Percentiles rank a stretch among this genome's conserved stretches.
phyloP scores from a whole-genome alignment of 257 asterid species.

The Lithospermum erythrorhizon region DNA sequence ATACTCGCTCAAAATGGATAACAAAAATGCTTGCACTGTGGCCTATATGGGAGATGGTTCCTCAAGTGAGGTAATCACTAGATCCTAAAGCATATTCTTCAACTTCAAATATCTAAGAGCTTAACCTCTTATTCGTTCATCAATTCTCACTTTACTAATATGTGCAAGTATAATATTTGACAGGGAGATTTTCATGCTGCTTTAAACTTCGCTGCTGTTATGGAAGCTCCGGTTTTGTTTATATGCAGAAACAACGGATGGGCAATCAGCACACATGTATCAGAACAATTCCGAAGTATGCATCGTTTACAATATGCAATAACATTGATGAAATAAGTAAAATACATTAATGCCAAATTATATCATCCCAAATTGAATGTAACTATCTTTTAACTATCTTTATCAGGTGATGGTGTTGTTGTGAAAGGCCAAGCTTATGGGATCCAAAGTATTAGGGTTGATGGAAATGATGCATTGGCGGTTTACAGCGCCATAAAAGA shows the following conservation, averaged over 20 bases:
- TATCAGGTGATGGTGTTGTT: constrained; percentile 79
- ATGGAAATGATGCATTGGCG: constrained; percentile 84
- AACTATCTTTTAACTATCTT: background rate
- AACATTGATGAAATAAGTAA: too few relatives aligned
- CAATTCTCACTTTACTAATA: background rate
- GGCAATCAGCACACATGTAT: constrained; percentile 87
- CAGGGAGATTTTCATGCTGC: constrained; percentile 98
- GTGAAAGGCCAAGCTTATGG: constrained; percentile 84
- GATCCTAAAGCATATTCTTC: background rate
- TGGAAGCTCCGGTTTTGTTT: constrained; percentile 76
- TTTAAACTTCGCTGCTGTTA: constrained; percentile 85
- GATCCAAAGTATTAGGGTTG: constrained; percentile 65
- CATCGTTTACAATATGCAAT: background rate
- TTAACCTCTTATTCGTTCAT: background rate
- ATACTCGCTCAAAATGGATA: constrained; percentile 83
- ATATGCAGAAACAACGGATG: constrained; percentile 93
- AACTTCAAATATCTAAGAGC: background rate
- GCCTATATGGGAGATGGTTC: constrained; percentile 75
- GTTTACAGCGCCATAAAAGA: constrained; percentile 50
- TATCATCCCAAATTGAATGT: background rate
- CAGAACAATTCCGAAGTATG: constrained; percentile 77
- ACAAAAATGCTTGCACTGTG: constrained; percentile 68
- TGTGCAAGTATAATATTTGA: background rate
- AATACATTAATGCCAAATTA: too few relatives aligned
- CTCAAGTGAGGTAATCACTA: constrained; percentile 63